Evolutionary conservation across 257 asterid genomes (phyloP).

Genomic region (Marsdenia floribunda): DNA sequence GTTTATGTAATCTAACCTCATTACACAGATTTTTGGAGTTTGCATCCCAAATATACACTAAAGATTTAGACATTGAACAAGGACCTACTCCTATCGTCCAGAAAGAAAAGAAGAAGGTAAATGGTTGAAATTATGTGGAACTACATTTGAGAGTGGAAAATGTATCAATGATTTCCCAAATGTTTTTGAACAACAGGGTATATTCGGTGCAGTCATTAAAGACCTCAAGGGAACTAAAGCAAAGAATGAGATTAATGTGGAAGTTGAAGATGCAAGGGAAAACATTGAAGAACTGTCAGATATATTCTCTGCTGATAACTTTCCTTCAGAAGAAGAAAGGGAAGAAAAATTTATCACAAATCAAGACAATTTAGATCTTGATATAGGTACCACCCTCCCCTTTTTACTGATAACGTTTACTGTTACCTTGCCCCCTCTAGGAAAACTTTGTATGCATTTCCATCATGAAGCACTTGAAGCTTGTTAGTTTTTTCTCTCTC

Average conservation of each 20-base stretch:
- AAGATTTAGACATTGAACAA: constrained; percentile 43
- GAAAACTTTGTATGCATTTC: not conserved
- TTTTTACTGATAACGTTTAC: not conserved
- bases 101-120: constrained; percentile 88
- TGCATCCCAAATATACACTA: constrained; percentile 48
- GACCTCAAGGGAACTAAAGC: constrained; percentile 55
- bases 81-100: constrained; percentile 37
- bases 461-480: not conserved
- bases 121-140: constrained; percentile 4
- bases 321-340: constrained; percentile 38
- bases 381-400: constrained; percentile 50
- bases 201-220: constrained; percentile 66
- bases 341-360: constrained; percentile 35
- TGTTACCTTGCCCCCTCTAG: not conserved
- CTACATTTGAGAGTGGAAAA: not conserved
- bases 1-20: constrained; percentile 8
- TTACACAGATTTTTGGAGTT: constrained; percentile 48
- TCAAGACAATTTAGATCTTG: constrained; percentile 51
- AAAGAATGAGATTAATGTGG: constrained; percentile 38
- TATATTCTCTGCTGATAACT: constrained; percentile 58
- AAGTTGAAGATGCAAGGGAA: constrained; percentile 43
- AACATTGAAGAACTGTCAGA: constrained; percentile 49
- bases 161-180: not conserved
- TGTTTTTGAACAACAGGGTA: constrained; percentile 43
- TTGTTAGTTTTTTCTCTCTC: not conserved